A percentile compares a stretch with the other conserved stretches of the same genome.
Evolutionary conservation across 768 basidiomycete species (phyloP).

Genomic region (Xerocomellus dryophilus): DNA sequence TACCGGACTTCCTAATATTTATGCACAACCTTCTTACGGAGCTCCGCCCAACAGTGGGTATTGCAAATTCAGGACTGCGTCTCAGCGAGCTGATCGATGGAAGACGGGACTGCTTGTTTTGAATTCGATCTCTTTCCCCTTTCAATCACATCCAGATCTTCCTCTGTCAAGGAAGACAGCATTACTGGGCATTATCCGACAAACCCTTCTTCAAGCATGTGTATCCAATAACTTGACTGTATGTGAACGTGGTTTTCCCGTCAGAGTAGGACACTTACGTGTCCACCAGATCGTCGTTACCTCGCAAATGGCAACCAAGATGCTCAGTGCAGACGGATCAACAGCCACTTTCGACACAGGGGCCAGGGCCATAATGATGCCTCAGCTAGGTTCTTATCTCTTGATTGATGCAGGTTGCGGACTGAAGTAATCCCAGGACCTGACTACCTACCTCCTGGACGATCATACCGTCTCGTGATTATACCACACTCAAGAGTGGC

Average conservation of each 20-base stretch:
- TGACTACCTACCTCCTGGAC: slow-evolving; percentile 42
- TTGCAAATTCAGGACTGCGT: slow-evolving; percentile 11
- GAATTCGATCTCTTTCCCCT: slow-evolving; percentile 65
- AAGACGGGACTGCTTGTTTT: slow-evolving; percentile 59
- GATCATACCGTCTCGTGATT: slow-evolving; percentile 44
- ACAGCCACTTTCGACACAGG: slow-evolving; percentile 65
- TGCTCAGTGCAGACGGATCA: slow-evolving; percentile 61
- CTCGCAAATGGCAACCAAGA: slow-evolving; percentile 67
- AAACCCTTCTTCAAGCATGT: slow-evolving; percentile 49
- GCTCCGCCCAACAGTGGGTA: slow-evolving; percentile 48
- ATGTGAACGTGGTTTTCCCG: slow-evolving; percentile 10
- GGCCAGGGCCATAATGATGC: slow-evolving; percentile 60
- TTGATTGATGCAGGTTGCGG: slow-evolving; percentile 5
- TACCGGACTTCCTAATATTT: slow-evolving; percentile 58
- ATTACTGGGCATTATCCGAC: slow-evolving; percentile 52
- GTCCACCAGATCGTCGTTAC: slow-evolving; percentile 50
- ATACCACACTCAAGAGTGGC: slow-evolving; percentile 38
- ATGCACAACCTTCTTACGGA: slow-evolving; percentile 50
- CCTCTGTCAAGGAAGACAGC: slow-evolving; percentile 37
- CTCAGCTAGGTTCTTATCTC: slow-evolving; percentile 52
- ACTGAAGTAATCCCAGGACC: slow-evolving; percentile 25
- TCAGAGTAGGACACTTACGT: slow-evolving; percentile 7
- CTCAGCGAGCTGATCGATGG: slow-evolving; percentile 11
- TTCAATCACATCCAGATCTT: slow-evolving; percentile 49
- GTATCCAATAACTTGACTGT: slow-evolving; percentile 51